Conservation (phyloP, 2,329 filamentous ascomycete genomes). For the Fusarium sp. region DNA sequence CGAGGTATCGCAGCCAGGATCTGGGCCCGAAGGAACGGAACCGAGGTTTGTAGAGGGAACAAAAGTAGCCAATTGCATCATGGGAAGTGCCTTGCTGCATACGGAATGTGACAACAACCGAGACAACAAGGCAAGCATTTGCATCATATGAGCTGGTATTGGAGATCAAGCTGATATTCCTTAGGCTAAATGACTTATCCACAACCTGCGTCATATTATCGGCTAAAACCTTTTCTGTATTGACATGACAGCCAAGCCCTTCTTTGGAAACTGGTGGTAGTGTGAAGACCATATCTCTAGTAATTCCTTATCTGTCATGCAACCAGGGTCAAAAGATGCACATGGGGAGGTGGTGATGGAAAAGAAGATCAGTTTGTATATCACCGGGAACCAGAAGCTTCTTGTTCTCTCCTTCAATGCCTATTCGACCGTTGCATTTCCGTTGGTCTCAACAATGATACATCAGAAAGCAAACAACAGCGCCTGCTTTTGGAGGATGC, state of each 20-base stretch:
- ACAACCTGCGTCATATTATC: background rate
- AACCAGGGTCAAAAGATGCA: background rate
- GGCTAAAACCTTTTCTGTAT: background rate
- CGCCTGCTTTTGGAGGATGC: background rate
- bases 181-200: background rate
- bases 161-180: background rate
- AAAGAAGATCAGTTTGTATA: background rate
- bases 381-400: background rate
- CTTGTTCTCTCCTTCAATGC: background rate
- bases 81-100: background rate
- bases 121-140: background rate
- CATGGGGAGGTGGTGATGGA: background rate
- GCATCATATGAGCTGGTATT: background rate
- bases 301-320: background rate
- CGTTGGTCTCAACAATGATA: background rate
- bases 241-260: background rate
- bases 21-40: constrained; percentile 17
- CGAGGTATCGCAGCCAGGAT: background rate
- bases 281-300: background rate
- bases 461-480: background rate
- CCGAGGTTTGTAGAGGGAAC: background rate
- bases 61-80: background rate
- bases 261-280: background rate
- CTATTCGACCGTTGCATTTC: background rate
- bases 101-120: background rate